phyloP scores from a whole-genome alignment of 208 protist genomes.

The Trypanosoma mega region DNA sequence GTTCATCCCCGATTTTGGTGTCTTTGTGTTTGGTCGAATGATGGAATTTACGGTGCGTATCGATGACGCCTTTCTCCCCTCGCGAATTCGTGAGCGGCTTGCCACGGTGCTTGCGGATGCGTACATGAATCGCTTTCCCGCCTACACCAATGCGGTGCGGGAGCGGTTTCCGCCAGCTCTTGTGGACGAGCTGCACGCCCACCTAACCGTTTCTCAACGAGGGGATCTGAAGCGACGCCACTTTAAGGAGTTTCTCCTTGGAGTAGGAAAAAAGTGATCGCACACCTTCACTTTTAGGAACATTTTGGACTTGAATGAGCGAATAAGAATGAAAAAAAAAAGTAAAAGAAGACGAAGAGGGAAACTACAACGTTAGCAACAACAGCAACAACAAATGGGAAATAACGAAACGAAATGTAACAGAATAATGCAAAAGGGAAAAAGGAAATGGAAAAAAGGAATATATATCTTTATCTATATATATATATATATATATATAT shows the following conservation, averaged over 20 bases:
- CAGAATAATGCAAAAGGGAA: no score
- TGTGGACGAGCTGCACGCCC: slow-evolving; percentile 56
- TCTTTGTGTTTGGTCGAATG: slow-evolving; percentile 38
- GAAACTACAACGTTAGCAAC: no score
- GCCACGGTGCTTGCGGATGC: slow-evolving; percentile 38
- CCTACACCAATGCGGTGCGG: slow-evolving; percentile 31
- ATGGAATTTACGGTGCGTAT: slow-evolving; percentile 39
- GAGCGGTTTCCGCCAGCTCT: slow-evolving; percentile 27
- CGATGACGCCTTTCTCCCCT: slow-evolving; percentile 27
- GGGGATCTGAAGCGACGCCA: slow-evolving; percentile 40
- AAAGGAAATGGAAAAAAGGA: no score
- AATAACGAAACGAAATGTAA: no score
- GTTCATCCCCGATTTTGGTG: slow-evolving; percentile 30
- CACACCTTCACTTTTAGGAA: no score
- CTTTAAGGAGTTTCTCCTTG: slow-evolving; percentile 58
- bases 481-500: no score
- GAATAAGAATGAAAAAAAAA: no score
- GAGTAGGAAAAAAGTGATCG: background rate
- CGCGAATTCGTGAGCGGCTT: slow-evolving; percentile 32
- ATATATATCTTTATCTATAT: no score
- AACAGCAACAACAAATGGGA: no score
- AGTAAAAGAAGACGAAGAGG: no score
- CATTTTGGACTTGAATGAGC: no score
- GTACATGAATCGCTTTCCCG: slow-evolving; percentile 49
- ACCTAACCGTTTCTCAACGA: slow-evolving; percentile 39